phyloP scores from a whole-genome alignment of 1,284 basidiomycete genomes.

The Ganoderma sinense region DNA sequence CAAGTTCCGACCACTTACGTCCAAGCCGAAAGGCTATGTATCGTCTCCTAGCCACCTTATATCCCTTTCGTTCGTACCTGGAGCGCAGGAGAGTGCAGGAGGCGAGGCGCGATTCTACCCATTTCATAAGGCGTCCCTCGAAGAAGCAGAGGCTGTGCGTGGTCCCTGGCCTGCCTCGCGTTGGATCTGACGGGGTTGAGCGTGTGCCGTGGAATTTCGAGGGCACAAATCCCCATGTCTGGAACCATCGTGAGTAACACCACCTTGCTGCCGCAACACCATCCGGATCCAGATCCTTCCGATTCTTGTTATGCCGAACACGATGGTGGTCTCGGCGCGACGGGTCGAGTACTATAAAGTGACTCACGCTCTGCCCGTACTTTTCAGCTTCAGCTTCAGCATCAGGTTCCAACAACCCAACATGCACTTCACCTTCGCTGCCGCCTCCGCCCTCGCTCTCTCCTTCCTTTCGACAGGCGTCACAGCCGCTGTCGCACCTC shows the following conservation, averaged over 20 bases:
- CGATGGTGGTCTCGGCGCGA: not conserved
- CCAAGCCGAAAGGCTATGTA: not conserved
- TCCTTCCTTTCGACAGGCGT: constrained; percentile 9
- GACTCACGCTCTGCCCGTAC: not conserved
- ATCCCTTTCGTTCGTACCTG: not conserved
- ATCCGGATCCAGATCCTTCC: not conserved
- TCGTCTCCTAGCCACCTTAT: not conserved
- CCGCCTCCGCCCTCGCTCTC: constrained; percentile 16
- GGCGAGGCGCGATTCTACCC: not conserved
- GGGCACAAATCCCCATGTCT: not conserved
- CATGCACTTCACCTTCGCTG: constrained; percentile 16
- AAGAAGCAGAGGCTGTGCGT: not conserved
- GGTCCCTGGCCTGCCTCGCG: not conserved
- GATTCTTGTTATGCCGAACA: not conserved
- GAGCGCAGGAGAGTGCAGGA: not conserved
- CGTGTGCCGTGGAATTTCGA: not conserved
- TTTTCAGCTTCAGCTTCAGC: not conserved
- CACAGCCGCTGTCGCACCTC: constrained; percentile 19
- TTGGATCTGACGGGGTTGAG: not conserved
- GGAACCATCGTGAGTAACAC: not conserved
- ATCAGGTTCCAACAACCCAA: constrained; percentile 1
- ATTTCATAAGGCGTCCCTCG: not conserved
- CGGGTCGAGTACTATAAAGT: not conserved
- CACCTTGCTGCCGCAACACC: not conserved
- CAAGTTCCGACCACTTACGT: not conserved